These are phyloP conservation scores for Eucalyptus pumila DNA, from an alignment of 345 rosid genomes.

Conservation along the genomic window DNA sequence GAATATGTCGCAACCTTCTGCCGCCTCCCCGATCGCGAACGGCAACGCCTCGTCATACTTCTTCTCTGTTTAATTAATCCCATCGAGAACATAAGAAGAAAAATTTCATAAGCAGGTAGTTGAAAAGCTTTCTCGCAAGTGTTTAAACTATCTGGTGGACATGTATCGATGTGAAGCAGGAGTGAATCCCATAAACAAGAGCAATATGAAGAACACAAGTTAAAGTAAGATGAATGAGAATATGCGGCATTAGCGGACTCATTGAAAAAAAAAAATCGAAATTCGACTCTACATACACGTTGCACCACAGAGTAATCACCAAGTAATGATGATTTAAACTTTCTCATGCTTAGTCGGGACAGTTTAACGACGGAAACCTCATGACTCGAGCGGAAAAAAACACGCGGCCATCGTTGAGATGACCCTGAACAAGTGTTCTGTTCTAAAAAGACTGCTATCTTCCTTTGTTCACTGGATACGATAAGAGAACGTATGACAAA, in stretches of 20 bases:
- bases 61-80: not conserved
- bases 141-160: not conserved
- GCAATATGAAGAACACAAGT: not conserved
- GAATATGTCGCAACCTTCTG: constrained; percentile 58
- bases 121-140: not conserved
- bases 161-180: not conserved
- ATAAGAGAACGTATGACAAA: not conserved
- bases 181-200: not conserved
- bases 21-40: constrained; percentile 38
- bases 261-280: not conserved
- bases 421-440: not conserved
- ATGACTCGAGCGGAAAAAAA: not conserved
- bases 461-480: not conserved
- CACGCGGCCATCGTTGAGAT: not conserved
- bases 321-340: not conserved
- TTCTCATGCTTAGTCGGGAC: not conserved
- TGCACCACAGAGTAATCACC: not conserved
- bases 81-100: not conserved
- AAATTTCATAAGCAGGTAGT: not conserved
- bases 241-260: not conserved
- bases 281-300: not conserved
- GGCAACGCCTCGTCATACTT: constrained; percentile 18
- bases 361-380: not conserved
- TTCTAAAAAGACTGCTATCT: not conserved
- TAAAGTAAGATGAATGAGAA: not conserved